A percentile compares a stretch with the other conserved stretches of the same genome.
phyloP scores from a whole-genome alignment of 1,284 basidiomycete genomes.

The Lentinula novae-zelandiae region DNA sequence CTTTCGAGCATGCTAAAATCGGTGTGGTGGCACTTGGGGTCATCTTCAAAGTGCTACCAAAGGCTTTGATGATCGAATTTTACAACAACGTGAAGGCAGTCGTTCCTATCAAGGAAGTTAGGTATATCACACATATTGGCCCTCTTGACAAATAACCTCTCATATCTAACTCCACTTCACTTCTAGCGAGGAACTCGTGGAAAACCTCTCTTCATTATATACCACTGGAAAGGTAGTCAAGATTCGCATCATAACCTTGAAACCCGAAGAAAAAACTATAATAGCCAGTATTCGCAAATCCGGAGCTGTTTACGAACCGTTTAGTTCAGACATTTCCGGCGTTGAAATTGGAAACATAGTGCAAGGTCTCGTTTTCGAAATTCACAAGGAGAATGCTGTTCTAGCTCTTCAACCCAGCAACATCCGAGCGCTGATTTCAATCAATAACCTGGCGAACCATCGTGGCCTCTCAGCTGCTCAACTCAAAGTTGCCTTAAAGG shows the following conservation, averaged over 20 bases:
- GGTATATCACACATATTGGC: constrained; percentile 42
- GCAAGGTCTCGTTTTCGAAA: constrained; percentile 65
- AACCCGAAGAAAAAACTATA: constrained; percentile 63
- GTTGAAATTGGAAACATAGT: constrained; percentile 78
- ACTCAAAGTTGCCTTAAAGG: constrained; percentile 62
- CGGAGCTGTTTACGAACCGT: constrained; percentile 46
- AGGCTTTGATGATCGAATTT: constrained; percentile 81
- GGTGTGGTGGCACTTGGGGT: constrained; percentile 83
- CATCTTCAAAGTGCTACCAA: constrained; percentile 78
- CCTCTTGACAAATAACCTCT: neutral
- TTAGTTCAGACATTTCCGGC: constrained; percentile 59
- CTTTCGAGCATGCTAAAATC: constrained; percentile 63
- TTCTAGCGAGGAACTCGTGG: constrained; percentile 58
- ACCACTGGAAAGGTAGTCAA: constrained; percentile 82
- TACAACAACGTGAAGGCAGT: constrained; percentile 88
- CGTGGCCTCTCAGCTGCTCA: constrained; percentile 68
- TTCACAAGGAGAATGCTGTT: constrained; percentile 84
- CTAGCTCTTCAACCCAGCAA: constrained; percentile 70
- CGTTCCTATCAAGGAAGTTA: constrained; percentile 78
- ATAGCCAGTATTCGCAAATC: constrained; percentile 89
- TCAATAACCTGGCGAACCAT: constrained; percentile 86
- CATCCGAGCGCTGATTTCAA: constrained; percentile 79
- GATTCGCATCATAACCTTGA: constrained; percentile 79
- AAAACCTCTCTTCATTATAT: constrained; percentile 69
- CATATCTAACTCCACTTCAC: constrained; percentile 6